A percentile compares a stretch with the other conserved stretches of the same genome.
phyloP scores from a whole-genome alignment of 2,329 filamentous ascomycete species.

The Apiospora marii region DNA sequence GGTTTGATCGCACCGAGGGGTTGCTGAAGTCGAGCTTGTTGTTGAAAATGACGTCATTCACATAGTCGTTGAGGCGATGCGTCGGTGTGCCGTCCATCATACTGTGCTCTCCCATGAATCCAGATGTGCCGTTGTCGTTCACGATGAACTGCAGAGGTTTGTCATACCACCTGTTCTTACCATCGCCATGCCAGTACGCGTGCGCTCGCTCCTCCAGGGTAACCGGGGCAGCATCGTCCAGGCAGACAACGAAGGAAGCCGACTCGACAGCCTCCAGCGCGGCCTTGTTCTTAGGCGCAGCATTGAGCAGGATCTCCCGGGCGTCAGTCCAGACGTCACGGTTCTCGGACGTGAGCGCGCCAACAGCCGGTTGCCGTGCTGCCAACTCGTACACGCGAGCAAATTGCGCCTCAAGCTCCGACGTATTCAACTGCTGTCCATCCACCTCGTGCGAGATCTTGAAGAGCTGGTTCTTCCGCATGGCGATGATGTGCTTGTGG shows the following conservation, averaged over 20 bases:
- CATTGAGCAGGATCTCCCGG: conserved; percentile 75
- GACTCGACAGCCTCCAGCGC: conserved; percentile 85
- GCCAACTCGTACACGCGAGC: conserved; percentile 80
- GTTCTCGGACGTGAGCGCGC: conserved; percentile 88
- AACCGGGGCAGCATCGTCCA: conserved; percentile 89
- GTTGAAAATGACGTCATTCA: conserved; percentile 90
- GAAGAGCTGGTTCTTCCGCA: conserved; percentile 98
- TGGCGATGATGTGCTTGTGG: conserved; percentile 86
- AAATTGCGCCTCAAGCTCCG: conserved; percentile 92
- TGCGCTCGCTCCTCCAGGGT: conserved; percentile 95
- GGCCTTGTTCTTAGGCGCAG: conserved; percentile 80
- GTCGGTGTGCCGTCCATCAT: conserved; percentile 99
- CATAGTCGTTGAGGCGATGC: conserved; percentile 93
- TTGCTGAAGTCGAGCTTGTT: conserved; percentile 93
- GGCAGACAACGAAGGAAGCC: conserved; percentile 88
- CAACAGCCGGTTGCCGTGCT: conserved; percentile 76
- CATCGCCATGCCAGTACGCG: conserved; percentile 98
- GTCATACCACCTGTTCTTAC: conserved; percentile 95
- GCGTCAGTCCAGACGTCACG: conserved; percentile 92
- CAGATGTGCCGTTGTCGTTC: conserved; percentile 96
- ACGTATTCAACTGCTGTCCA: conserved; percentile 85
- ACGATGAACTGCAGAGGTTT: conserved; percentile 98
- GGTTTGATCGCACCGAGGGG: conserved; percentile 77
- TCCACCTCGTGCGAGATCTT: conserved; percentile 84
- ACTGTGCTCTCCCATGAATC: conserved; percentile 98